Conservation (phyloP, 192 early-diverging fungal genomes). For the Chytriomyces sp. region DNA sequence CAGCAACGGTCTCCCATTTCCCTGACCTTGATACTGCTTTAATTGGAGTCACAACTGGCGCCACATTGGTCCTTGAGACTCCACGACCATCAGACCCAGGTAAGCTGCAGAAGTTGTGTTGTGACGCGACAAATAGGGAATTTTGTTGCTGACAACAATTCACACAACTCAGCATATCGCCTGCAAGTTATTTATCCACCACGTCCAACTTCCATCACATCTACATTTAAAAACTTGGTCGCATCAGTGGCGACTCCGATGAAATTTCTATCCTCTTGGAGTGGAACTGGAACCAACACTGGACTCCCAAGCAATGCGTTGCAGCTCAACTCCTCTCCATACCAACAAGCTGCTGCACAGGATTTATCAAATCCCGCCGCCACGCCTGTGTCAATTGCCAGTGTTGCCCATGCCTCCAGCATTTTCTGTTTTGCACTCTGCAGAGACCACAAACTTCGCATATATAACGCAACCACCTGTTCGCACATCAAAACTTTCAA, state of each 20-base stretch:
- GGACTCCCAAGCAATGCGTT: neutral
- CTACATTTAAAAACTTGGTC: neutral
- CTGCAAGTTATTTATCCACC: neutral
- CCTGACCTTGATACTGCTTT: neutral
- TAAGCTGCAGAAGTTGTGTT: no score
- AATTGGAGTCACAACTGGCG: neutral
- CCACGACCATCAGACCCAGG: neutral
- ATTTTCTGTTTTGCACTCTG: neutral
- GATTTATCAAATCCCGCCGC: neutral
- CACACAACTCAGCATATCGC: no score
- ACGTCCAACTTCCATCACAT: neutral
- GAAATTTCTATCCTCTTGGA: constrained; percentile 1
- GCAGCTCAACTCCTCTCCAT: no score
- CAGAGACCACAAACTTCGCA: neutral
- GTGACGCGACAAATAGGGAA: no score
- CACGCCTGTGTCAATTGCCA: neutral
- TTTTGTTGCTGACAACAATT: no score
- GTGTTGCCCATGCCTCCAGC: neutral
- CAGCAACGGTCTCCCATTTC: neutral
- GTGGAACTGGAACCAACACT: neutral
- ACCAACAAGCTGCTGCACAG: no score
- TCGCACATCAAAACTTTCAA: neutral
- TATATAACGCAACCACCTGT: neutral
- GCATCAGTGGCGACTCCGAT: neutral
- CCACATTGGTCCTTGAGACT: neutral